Base-by-base conservation (phyloP, 2,329 filamentous ascomycete genomes). In the Beauveria pseudobassiana region DNA sequence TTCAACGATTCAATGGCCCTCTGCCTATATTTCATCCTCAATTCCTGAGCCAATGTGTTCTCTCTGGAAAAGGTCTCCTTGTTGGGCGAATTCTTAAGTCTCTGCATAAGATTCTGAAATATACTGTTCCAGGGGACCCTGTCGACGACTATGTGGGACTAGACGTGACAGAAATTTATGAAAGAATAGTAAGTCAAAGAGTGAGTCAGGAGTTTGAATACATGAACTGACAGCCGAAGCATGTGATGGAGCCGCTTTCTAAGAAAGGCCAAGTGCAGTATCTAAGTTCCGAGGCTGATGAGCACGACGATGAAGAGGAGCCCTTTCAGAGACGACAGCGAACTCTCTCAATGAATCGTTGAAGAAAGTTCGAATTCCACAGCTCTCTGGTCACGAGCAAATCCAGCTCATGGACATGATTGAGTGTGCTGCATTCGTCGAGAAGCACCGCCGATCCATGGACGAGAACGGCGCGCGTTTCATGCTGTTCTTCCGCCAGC, bases 21-120 rank as follows among this genome's bases (percentile, higher is more conserved):
- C 77, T 98, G 7, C 91, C 95, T 0, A 82, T 96, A 2, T 99
- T 96, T 68, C 93, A 99, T 69, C 95, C 95, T 0, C 91, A 96
- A 69, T 90, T 96, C 63, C 76, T 98, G 28, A 89, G 90, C 58
- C 90, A 97, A 72, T 93, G 90, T 68, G 91, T 96, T 43, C 78
- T 96, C 28, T 83, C 87, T 22, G 93, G 93, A 1, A 96, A 96
- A 71, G 82, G 82, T 40, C 72, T 75, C 3, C 73, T 91, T 6
- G 91, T 95, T 2, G 87, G 91, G 66, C 80, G 80, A 10, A 86
- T 96, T 10, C 74, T 98, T 30, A 77, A 89, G 57, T 84, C 84
- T 6, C 77, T 99, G 24, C 82, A 92, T 68, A 85, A 87, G 67
- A 88, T 85, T 16, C 76, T 99, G 56, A 96, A 93, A 69, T 96